Evolutionary conservation across 768 basidiomycete species (phyloP), one percentile per base, ranked within the genome.

Genomic region (Kondoa subrosea): DNA sequence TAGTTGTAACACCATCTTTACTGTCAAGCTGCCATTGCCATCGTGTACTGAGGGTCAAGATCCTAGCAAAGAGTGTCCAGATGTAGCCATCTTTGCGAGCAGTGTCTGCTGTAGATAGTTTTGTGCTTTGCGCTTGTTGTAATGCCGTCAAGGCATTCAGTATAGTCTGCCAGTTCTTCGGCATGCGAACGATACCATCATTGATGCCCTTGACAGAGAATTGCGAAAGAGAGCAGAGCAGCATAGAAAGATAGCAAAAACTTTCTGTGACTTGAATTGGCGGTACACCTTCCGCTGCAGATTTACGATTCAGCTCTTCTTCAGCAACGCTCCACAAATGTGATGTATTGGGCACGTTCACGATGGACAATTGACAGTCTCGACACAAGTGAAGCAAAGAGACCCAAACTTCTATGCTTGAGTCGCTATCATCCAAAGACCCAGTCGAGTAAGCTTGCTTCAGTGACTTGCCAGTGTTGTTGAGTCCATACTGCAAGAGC

Each of bases 21-120:
- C 83, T 81, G 61, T 78, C 75, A 31, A 88, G 79, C 15, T 75
- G 73, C 92, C 92, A 96, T 29, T 79, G 75, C 89, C 91, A 95
- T n/a, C 81, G 79, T 31, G 81, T 80, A 73, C 81, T 84, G 57
- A 97, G 76, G n/a, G 83, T 78, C 66, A 87, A 82, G 75, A 88
- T 90, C 16, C 92, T 82, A 0, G 81, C 81, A 33, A 86, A 81
- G 65, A 93, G 78, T 4, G 85, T 76, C 12, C 82, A 82, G 66
- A 90, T 78, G 73, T 91, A 92, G 4, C 80, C 77, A 74, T 91
- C 88, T 21, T 85, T 82, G 66, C 82, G 82, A 66, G 79, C 77
- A 2, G 85, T 73, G 26, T 73, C 79, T 1, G 77, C 74, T 15
- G 66, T 73, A 0, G 80, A 75, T 4, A 70, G 59, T 16, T 65